Evolutionary conservation across 306 rosid species (phyloP), one percentile per base, ranked within the genome.

Genomic region (Begonia peltatifolia): DNA sequence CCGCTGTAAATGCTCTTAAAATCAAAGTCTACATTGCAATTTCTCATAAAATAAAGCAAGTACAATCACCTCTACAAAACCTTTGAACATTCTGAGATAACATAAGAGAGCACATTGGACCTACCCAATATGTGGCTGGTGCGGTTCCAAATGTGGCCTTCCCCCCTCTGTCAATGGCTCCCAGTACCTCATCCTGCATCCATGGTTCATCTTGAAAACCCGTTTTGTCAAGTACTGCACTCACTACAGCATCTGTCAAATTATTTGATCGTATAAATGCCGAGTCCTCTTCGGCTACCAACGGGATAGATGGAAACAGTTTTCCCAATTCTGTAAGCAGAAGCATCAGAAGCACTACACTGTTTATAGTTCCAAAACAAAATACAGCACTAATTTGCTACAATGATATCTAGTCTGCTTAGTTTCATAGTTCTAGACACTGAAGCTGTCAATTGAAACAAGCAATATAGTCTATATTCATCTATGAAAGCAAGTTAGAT

Each of bases 231-330:
- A 65, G 62, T 25, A 83, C 79, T 17, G 74, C 86, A 52, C 63
- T 59, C 57, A 67, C 64, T 63, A 90, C 94, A 7, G 82, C 59
- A 50, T 49, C 82, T 14, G 64, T 83, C 49, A 85, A 64, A 70
- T 90, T 79, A 55, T 70, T 80, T 53, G 79, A 62, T 17, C 68
- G 81, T 51, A 90, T 18, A 65, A 71, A 85, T 52, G 82, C 75
- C 41, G 94, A 90, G 64, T 90, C 97, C 77, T 85, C 97, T 72
- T 90, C 95, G 9, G 97, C 95, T 70, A 90, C 97, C 71, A 85
- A 63, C 2, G 94, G 97, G 54, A 85, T 83, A 58, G 76, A 66
- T 59, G 97, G 97, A 76, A 85, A 90, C 69, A 74, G 61, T 65
- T 74, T 78, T 43, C 78, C 75, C 54, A 85, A 71, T 75, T 90